A percentile compares a stretch with the other conserved stretches of the same genome.
Evolutionary conservation across 805 yeast species (phyloP).

Genomic region (Saccharomycopsis sp.): DNA sequence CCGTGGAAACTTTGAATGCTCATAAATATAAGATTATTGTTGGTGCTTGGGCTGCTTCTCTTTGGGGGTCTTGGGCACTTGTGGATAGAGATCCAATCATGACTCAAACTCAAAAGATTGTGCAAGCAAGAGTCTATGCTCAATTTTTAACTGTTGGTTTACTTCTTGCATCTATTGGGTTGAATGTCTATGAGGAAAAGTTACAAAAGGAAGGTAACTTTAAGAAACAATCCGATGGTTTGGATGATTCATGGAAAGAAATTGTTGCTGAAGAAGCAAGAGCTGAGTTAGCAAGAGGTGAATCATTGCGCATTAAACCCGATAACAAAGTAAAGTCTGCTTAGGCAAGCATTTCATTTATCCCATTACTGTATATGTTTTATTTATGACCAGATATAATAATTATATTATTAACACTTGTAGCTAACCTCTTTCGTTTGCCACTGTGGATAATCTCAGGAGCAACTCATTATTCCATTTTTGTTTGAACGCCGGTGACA

Average conservation of each 20-base stretch:
- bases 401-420: not conserved
- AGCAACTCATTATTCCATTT: conserved; percentile 7
- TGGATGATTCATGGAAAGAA: conserved; percentile 40
- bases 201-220: conserved; percentile 30
- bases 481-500: conserved; percentile 2
- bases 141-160: conserved; percentile 72
- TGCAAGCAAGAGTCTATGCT: conserved; percentile 87
- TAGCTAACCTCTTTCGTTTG: not conserved
- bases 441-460: not conserved
- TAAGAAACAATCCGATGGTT: conserved; percentile 29
- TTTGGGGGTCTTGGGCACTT: conserved; percentile 70
- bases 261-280: conserved; percentile 38
- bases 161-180: conserved; percentile 60
- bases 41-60: conserved; percentile 72
- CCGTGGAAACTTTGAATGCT: conserved; percentile 40
- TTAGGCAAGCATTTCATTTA: not conserved
- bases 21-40: conserved; percentile 63
- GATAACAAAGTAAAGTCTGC: not conserved
- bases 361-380: not conserved
- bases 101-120: conserved; percentile 73
- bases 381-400: not conserved
- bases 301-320: not conserved
- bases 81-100: conserved; percentile 70
- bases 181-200: conserved; percentile 58
- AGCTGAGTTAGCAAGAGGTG: conserved; percentile 19